These are phyloP conservation scores for Leccinum holopus DNA, from an alignment of 1,284 basidiomycete genomes.

Conservation along the genomic window DNA sequence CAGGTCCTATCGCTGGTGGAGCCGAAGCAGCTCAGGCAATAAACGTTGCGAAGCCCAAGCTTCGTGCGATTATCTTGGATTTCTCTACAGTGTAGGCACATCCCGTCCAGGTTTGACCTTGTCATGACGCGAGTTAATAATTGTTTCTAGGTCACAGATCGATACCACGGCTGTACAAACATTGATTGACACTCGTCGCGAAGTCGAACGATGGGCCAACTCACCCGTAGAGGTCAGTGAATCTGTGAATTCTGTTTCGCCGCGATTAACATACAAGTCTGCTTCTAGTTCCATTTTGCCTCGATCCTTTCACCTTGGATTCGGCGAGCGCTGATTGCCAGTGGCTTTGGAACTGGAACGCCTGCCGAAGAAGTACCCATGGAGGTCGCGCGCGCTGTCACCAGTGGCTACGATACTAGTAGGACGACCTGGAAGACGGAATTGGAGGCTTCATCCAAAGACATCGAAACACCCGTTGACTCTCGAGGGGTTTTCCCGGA, in stretches of 20 bases:
- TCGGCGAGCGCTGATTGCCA: slow-evolving; percentile 82
- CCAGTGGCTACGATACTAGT: slow-evolving; percentile 47
- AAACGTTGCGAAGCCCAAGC: slow-evolving; percentile 62
- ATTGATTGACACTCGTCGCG: slow-evolving; percentile 83
- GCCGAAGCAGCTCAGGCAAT: slow-evolving; percentile 46
- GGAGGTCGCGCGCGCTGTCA: slow-evolving; percentile 76
- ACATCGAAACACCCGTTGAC: slow-evolving; percentile 40
- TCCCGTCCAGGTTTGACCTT: neutral
- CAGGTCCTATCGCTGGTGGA: slow-evolving; percentile 62
- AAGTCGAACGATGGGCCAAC: slow-evolving; percentile 87
- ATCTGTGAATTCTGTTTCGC: neutral
- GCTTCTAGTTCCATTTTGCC: slow-evolving; percentile 78
- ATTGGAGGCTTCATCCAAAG: slow-evolving; percentile 17
- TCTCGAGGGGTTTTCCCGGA: slow-evolving; percentile 15
- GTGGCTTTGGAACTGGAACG: slow-evolving; percentile 75
- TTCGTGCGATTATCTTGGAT: slow-evolving; percentile 90
- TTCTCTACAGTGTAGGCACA: slow-evolving; percentile 77
- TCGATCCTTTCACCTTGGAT: slow-evolving; percentile 93
- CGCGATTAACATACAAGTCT: neutral
- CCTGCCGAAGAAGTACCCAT: slow-evolving; percentile 42
- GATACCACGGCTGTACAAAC: slow-evolving; percentile 91
- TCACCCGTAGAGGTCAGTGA: slow-evolving; percentile 68
- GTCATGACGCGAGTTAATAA: slow-evolving; percentile 1
- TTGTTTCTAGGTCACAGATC: slow-evolving; percentile 58
- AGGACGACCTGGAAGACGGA: slow-evolving; percentile 20